Base-by-base conservation (phyloP, 2,329 filamentous ascomycete genomes). In the Cladophialophora psammophila region DNA sequence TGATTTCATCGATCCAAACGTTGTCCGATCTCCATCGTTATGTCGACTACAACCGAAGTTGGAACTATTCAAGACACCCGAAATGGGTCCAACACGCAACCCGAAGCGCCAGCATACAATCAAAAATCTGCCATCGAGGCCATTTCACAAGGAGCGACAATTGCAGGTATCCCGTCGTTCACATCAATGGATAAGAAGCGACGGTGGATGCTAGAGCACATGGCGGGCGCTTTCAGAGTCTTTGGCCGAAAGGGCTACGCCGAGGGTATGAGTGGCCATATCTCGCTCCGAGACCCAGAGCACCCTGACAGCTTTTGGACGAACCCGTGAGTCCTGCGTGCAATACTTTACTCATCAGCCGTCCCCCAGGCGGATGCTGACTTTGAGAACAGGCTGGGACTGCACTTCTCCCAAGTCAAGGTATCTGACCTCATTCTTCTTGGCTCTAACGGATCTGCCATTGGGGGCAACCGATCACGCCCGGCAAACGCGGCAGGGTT, bases 211-310 rank as follows among this genome's bases (percentile, higher is more conserved):
- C 80, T 89, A 7, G 79, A 85, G 26, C 88, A 91, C 77, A 90
- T 90, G 83, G 87, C 88, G 4, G 84, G 85, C 5, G 88, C 87
- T 3, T 91, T 91, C 77, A 86, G 89, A 36, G 84, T 90, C 73
- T 91, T 90, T 75, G 82, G 87, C 1, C 84, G 88, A 54, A 84
- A 86, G 72, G 87, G 87, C 61, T 90, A 87, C 76, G 87, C 86
- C 0, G 89, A 91, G 76, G 89, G 89, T 62, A 89, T 90, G 80
- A 82, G 83, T 35, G 89, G 89, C 0, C 88, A 91, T 76, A 91
- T 91, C 69, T 85, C 81, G 15, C 85, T 91, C 1, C 83, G 88
- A 9, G 89, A 91, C 74, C 88, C 89, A 0, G 87, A 90, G 75
- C 80, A 86, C 72, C 78, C 79, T 0, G 80, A 86, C 68, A 81